A percentile compares a stretch with the other conserved stretches of the same genome.
Conservation (phyloP, 306 rosid genomes). For the Prunus davidiana region DNA sequence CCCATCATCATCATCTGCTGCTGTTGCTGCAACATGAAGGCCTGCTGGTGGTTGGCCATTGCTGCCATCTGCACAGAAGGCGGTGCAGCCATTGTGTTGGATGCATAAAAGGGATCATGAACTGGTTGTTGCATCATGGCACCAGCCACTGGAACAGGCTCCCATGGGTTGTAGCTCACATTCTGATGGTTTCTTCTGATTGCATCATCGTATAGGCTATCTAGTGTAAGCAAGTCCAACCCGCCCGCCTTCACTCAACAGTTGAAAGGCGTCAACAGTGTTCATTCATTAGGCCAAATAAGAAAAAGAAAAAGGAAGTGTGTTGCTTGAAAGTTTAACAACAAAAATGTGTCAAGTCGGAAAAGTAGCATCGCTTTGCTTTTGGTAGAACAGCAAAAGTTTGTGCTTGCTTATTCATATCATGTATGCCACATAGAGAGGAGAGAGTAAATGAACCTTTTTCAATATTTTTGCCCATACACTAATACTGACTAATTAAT, state of each 20-base stretch:
- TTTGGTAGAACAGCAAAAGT: neutral
- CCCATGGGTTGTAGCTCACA: constrained; percentile 97
- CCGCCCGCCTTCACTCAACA: constrained; percentile 79
- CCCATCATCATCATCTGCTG: constrained; percentile 79
- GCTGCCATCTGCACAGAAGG: constrained; percentile 88
- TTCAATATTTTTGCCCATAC: too few species aligned
- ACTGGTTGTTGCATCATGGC: constrained; percentile 60
- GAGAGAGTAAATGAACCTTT: too few species aligned
- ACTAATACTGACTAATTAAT: too few species aligned
- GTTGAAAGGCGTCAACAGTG: constrained; percentile 1
- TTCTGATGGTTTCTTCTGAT: constrained; percentile 82
- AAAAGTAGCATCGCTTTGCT: neutral
- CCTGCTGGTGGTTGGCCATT: constrained; percentile 89
- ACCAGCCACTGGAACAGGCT: constrained; percentile 52
- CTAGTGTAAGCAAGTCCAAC: constrained; percentile 85
- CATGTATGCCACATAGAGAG: too few species aligned
- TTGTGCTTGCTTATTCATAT: neutral
- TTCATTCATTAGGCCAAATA: neutral
- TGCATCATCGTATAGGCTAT: constrained; percentile 96
- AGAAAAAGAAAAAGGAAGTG: neutral
- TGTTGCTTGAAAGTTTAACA: neutral
- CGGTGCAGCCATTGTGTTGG: constrained; percentile 68
- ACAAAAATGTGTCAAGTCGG: neutral
- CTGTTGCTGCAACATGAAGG: constrained; percentile 75
- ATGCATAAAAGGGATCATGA: constrained; percentile 80